Base-by-base conservation (phyloP, 345 rosid genomes). In the Hibiscus tridactylites region DNA sequence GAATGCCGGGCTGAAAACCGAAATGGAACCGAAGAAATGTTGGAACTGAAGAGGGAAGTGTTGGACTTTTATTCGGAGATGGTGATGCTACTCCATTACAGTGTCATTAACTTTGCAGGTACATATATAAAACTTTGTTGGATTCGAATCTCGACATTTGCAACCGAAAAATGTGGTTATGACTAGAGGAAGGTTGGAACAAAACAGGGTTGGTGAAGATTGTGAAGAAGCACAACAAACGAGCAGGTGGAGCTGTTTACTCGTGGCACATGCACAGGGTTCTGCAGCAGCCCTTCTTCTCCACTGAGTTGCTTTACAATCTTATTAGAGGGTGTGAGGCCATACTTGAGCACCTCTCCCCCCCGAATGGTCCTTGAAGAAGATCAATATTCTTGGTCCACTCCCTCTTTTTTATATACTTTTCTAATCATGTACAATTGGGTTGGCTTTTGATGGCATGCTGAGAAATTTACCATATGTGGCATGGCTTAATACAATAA, bases 211-310 rank as follows among this genome's bases (percentile, higher is more conserved):
- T 81, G 26, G 9, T 77, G 12, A 82, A 85, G 80, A 81, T 82
- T 68, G 83, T 85, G 42, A 85, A 85, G 86, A 85, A 82, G 82
- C 86, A 83, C 70, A 81, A 79, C 74, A 85, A 81, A 65, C 11
- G 52, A 33, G 73, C 81, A 21, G 79, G 85, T 9, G 60, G 56
- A 50, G 56, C 6, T 28, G 76, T 76, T 7, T 56, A 46, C 21
- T 79, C 6, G 66, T 75, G 2, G 64, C 69, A 47, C 68, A 70
- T 74, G 77, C 76, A 81, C 39, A 80, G 73, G 66, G 84, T 57
- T 33, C 56, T 75, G 68, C 82, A 82, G 0, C 84, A 81, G 24
- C 82, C 88, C 26, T 75, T 81, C 73, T 75, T 82, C 79, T 80
- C 86, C n/a, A 85, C 86, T 3, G 83, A 77, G 49, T 64, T 83